Evolutionary conservation across 768 basidiomycete species (phyloP), one percentile per base, ranked within the genome.

Genomic region (Amanita inopinata): DNA sequence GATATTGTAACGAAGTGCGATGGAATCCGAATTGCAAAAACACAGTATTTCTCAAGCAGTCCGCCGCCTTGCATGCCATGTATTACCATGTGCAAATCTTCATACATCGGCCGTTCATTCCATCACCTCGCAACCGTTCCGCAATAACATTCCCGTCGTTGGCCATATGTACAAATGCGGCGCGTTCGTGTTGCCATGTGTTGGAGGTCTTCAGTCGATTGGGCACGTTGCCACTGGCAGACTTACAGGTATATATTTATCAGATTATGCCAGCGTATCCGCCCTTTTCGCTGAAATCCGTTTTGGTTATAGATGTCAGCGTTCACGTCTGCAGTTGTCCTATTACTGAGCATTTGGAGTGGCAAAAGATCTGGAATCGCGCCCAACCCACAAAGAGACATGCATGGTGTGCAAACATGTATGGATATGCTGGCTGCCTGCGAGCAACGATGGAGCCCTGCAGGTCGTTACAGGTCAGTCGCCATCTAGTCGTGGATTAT

Each of bases 91-190:
- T 76, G 14, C 77, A 83, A 53, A 88, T 90, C 50, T 64, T 78
- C 44, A 74, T 88, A 37, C 88, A 91, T 57, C 70, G 87, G 32
- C 81, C 82, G 2, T 88, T 85, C 58, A 80, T 91, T 44, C 83
- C 83, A 0, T 73, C 73, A 0, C 73, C 76, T 2, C 62, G 69
- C 33, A 76, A 76, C 43, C 68, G 58, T 7, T 50, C 51, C 6
- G 55, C 61, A 4, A 46, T 57, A 1, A 54, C 59, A 0, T 70
- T 80, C 38, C 79, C 82, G 63, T 53, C 86, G 0, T 65, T 90
- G 23, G 83, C 84, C 0, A 89, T 91, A 40, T 90, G 87, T 57
- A 78, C 81, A n/a, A 90, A 89, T 47, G 79, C 89, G 0, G 83
- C 89, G 1, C 68, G 85, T 5, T 85, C 83, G 1, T 80, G 74